Evolutionary conservation across 2,329 filamentous ascomycete genomes (phyloP), one percentile per base, ranked within the genome.

Genomic region (Colletotrichum gigasporum): DNA sequence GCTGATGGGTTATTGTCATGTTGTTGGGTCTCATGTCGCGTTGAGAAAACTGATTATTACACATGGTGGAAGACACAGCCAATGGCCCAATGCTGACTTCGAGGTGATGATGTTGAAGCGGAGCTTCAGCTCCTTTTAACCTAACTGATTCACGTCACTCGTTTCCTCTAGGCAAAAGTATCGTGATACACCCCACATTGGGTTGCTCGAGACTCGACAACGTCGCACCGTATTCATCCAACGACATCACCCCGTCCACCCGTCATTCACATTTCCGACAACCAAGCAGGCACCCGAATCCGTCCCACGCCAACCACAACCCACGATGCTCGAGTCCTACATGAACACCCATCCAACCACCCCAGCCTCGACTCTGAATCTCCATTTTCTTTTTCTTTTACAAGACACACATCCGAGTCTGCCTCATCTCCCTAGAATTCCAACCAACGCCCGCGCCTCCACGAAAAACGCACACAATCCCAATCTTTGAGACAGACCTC

Each of bases 221-320:
- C 0, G 20, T 37, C 2, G 18, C 5, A 20, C 53, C n/a, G 53
- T 10, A 20, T 45, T 47, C 41, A 16, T 37, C 30, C 30, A 39
- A 3, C 44, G 41, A 3, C 44, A 39, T 47, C 53, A 47, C 32
- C 32, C n/a, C 28, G 35, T 28, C 41, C 35, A 20, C 32, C n/a
- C 28, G 35, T 28, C 41, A 56, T 45, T 41, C 53, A 47, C 53
- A 47, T 34, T 56, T n/a, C n/a, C n/a, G n/a, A n/a, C n/a, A n/a
- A n/a, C 30, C 41, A 30, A 35, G 4, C n/a, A 18, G 41, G 30
- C 39, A 18, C 53, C 53, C 53, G 53, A 45, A 56, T 47, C 30
- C 53, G 53, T 56, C 53, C 53, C 28, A 56, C 53, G 20, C 53
- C 41, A 56, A 18, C 53, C 53, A 30, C 41, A 35, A 45, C 12